phyloP scores from a whole-genome alignment of 2,329 filamentous ascomycete species.

The Talaromyces sp. region DNA sequence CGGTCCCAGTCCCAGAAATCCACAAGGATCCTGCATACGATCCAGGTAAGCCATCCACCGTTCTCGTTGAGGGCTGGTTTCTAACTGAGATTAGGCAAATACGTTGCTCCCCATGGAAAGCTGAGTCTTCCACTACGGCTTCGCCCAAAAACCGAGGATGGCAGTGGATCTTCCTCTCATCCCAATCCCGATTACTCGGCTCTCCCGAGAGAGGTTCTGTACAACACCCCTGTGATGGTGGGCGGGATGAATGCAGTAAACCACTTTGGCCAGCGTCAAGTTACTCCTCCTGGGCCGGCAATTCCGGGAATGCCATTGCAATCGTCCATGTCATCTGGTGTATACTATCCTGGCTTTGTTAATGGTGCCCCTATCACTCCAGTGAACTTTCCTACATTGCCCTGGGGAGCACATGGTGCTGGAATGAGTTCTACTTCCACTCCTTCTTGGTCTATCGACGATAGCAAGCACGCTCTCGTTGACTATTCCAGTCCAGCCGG shows the following conservation, averaged over 20 bases:
- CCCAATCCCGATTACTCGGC: conserved; percentile 22
- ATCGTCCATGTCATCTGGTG: conserved; percentile 17
- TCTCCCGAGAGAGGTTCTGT: conserved; percentile 23
- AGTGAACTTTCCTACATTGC: conserved; percentile 25
- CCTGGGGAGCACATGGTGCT: conserved; percentile 31
- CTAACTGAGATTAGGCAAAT: conserved; percentile 4
- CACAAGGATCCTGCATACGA: conserved; percentile 9
- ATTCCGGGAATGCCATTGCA: conserved; percentile 13
- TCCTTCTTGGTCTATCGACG: conserved; percentile 39
- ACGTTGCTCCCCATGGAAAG: conserved; percentile 10
- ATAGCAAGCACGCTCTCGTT: conserved; percentile 48
- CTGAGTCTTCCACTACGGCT: conserved; percentile 8
- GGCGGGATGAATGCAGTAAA: conserved; percentile 23
- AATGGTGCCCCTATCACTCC: conserved; percentile 26
- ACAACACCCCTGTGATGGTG: conserved; percentile 19
- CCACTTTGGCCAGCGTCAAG: conserved; percentile 22
- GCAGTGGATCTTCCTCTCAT: conserved; percentile 5
- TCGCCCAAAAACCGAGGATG: conserved; percentile 5
- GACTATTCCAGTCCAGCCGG: conserved; percentile 55
- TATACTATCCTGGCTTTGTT: conserved; percentile 35
- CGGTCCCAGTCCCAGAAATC: conserved; percentile 4
- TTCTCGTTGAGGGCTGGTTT: neutral
- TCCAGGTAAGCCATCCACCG: conserved; percentile 1
- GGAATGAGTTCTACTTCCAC: conserved; percentile 28
- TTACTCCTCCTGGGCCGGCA: conserved; percentile 22